phyloP scores from a whole-genome alignment of 1,284 basidiomycete genomes.

The Cystobasidium slooffiae region DNA sequence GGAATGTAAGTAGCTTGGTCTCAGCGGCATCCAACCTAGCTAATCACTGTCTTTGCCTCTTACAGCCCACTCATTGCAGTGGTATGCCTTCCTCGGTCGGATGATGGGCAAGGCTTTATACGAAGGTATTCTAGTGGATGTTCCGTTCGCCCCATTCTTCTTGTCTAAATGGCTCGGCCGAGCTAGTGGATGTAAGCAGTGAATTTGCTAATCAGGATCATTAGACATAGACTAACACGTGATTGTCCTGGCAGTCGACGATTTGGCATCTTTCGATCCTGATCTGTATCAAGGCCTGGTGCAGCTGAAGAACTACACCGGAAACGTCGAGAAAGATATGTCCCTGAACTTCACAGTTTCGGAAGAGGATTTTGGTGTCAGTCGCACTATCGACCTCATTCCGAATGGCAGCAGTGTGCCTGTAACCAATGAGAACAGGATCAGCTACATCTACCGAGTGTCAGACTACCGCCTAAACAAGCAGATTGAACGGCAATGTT shows the following conservation, averaged over 20 bases:
- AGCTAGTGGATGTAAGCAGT: constrained; percentile 67
- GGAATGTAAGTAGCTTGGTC: constrained; percentile 65
- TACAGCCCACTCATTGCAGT: constrained; percentile 77
- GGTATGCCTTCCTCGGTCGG: constrained; percentile 93
- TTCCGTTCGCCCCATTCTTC: constrained; percentile 95
- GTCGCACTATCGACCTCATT: constrained; percentile 77
- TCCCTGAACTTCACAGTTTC: constrained; percentile 88
- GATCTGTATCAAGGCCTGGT: constrained; percentile 91
- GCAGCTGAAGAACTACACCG: constrained; percentile 88
- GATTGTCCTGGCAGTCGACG: constrained; percentile 65
- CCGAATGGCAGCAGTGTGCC: constrained; percentile 80
- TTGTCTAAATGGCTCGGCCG: constrained; percentile 86
- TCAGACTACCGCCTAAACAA: constrained; percentile 85
- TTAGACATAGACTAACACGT: background rate
- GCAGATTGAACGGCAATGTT: constrained; percentile 82
- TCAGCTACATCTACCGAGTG: constrained; percentile 85
- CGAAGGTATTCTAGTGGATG: constrained; percentile 94
- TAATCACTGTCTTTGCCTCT: constrained; percentile 4
- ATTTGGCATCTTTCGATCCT: constrained; percentile 85
- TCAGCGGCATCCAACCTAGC: background rate
- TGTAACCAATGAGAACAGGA: constrained; percentile 85
- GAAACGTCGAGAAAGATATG: constrained; percentile 81
- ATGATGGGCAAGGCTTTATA: constrained; percentile 96
- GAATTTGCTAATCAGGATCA: background rate
- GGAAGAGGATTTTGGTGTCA: constrained; percentile 86